Percentiles rank a stretch among this genome's conserved stretches.
These are phyloP conservation scores for Amphibolis antarctica DNA, from an alignment of 106 monocot species.

Conservation along the genomic window DNA sequence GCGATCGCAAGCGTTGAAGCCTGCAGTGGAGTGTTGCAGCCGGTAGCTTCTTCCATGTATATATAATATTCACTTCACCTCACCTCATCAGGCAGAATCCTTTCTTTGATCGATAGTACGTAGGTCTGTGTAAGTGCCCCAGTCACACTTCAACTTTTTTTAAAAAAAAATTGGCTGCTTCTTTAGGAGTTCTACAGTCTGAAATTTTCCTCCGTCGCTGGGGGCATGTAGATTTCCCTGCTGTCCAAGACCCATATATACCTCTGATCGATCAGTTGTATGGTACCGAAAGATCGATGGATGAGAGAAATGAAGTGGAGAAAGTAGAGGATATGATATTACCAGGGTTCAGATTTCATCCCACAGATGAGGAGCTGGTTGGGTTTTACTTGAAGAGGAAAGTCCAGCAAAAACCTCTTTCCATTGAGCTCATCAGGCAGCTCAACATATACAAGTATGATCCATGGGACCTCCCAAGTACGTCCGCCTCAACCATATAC, in stretches of 20 bases:
- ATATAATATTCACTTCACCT: conserved; percentile 1
- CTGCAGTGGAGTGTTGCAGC: not conserved
- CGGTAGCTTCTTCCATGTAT: too few relatives aligned
- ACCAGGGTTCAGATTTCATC: conserved; percentile 20
- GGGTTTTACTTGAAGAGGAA: conserved; percentile 22
- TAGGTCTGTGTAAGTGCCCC: not conserved
- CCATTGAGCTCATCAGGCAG: conserved; percentile 23
- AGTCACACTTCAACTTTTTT: too few relatives aligned
- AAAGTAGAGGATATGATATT: conserved; percentile 19
- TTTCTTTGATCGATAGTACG: not conserved
- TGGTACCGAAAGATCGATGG: conserved; percentile 8
- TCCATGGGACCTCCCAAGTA: conserved; percentile 26
- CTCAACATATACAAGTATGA: conserved; percentile 25
- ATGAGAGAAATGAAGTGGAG: conserved; percentile 11
- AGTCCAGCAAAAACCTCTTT: conserved; percentile 20
- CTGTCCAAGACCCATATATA: too few relatives aligned
- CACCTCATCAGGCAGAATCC: not conserved
- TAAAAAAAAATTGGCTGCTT: too few relatives aligned
- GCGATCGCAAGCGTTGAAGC: not conserved
- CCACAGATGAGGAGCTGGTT: conserved; percentile 21
- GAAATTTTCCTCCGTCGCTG: too few relatives aligned
- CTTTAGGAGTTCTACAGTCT: too few relatives aligned
- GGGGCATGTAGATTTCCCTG: too few relatives aligned
- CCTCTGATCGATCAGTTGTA: too few relatives aligned
- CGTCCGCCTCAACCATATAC: not conserved